Base-by-base conservation (phyloP, 805 yeast species). In the Spathaspora sp. region DNA sequence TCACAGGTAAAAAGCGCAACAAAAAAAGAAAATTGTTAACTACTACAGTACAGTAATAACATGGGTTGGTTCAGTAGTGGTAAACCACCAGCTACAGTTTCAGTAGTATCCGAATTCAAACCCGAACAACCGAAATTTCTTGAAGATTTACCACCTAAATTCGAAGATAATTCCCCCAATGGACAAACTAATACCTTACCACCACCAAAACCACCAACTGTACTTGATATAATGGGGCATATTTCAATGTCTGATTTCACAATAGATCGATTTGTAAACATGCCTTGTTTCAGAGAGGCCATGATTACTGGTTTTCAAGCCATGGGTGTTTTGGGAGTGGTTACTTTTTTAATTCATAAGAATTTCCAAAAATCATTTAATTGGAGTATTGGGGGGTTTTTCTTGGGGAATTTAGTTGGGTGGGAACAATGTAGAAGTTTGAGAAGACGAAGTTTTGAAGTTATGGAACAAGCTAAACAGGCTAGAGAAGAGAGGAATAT, bases 351-450 rank as follows among this genome's bases (percentile, higher is more conserved):
- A 32, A 81, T 84, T 49, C 89, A 84, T 60, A 85, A 85, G 60
- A 80, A 81, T 47, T 77, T 85, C 0, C 64, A 72, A 9, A 78
- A 78, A 54, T 84, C 96, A 0, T 74, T 81, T 14, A 89, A 92
- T 62, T 92, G 97, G 97, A 85, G 86, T 9, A 75, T 88, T 48
- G 87, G 87, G 39, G 96, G 94, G 2, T 81, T 90, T 56, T 68
- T 88, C 51, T 64, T 90, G 18, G 97, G 97, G 0, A 83, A 89
- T 44, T 77, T 88, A 0, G 83, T 88, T 26, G 89, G 96, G 1
- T 92, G 97, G 97, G 97, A 92, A 64, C 96, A 90, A 68, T 92
- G 98, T 66, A 77, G 96, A 52, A 75, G 82, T 47, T 77, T 82
- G 46, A 77, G 96, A 65, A 76, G 85, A 60, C 79, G 81, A 55